Evolutionary conservation across 257 asterid genomes (phyloP).

Genomic region (Solanum ahanhuiri): DNA sequence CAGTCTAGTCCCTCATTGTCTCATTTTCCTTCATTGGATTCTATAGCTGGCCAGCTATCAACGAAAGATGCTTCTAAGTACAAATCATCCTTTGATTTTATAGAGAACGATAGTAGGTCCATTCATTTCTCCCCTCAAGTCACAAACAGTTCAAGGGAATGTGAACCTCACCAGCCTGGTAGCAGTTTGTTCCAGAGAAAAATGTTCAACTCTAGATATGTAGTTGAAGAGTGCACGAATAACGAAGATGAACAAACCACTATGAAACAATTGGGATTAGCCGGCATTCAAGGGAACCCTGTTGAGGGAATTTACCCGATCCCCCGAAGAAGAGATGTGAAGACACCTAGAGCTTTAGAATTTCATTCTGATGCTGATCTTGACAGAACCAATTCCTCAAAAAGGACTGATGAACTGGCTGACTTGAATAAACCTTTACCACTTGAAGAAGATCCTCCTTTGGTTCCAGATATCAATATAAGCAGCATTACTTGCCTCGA

Average conservation of each 20-base stretch:
- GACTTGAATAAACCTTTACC: constrained; percentile 20
- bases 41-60: constrained; percentile 11
- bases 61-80: constrained; percentile 1
- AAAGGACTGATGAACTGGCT: constrained; percentile 13
- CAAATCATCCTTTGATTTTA: constrained; percentile 5
- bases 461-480: constrained; percentile 3
- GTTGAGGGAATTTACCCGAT: neutral
- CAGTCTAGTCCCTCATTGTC: constrained; percentile 7
- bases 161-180: constrained; percentile 1
- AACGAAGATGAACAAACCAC: neutral
- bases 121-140: constrained; percentile 5
- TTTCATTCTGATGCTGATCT: constrained; percentile 11
- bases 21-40: constrained; percentile 16
- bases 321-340: constrained; percentile 11
- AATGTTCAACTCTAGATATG: constrained; percentile 13
- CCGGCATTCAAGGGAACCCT: neutral
- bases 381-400: neutral
- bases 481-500: neutral
- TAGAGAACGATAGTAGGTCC: constrained; percentile 1
- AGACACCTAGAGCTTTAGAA: neutral
- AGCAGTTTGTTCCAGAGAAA: constrained; percentile 5
- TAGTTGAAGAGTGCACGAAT: constrained; percentile 7
- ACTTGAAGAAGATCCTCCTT: constrained; percentile 2
- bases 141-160: neutral
- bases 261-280: constrained; percentile 3